Conservation (phyloP, 2,329 filamentous ascomycete genomes). For the Cordyceps javanica region DNA sequence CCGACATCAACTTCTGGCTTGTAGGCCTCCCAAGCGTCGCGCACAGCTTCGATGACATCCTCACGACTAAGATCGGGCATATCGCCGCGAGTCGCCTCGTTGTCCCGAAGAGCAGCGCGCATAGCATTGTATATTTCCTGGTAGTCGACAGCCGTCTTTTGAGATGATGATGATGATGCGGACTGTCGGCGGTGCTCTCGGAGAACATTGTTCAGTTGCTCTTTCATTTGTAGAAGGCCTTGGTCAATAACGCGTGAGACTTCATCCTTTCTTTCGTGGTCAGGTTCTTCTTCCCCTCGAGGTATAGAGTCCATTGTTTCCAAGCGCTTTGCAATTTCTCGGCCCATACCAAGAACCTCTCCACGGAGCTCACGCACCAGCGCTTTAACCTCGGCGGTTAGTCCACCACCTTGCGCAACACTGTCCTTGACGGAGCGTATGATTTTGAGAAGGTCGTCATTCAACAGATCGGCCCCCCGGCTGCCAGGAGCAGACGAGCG, state of each 20-base stretch:
- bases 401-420: slow-evolving; percentile 76
- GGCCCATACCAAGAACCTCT: slow-evolving; percentile 90
- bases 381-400: slow-evolving; percentile 88
- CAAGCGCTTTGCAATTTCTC: slow-evolving; percentile 82
- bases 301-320: slow-evolving; percentile 51
- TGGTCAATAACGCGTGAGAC: slow-evolving; percentile 72
- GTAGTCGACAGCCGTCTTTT: slow-evolving; percentile 60
- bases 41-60: slow-evolving; percentile 79
- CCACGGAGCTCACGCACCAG: slow-evolving; percentile 83
- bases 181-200: slow-evolving; percentile 68
- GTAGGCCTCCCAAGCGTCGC: slow-evolving; percentile 88
- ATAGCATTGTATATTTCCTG: slow-evolving; percentile 83
- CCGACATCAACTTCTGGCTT: slow-evolving; percentile 90
- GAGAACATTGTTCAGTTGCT: slow-evolving; percentile 76
- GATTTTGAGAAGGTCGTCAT: slow-evolving; percentile 75
- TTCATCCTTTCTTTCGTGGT: slow-evolving; percentile 58
- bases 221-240: slow-evolving; percentile 73
- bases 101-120: slow-evolving; percentile 64
- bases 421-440: slow-evolving; percentile 88
- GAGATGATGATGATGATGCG: slow-evolving; percentile 55
- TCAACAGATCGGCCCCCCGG: slow-evolving; percentile 50
- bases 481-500: slow-evolving; percentile 38
- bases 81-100: slow-evolving; percentile 37
- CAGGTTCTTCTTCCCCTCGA: slow-evolving; percentile 39
- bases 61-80: slow-evolving; percentile 58